phyloP scores from a whole-genome alignment of 345 rosid species.

The Corchorus capsularis region DNA sequence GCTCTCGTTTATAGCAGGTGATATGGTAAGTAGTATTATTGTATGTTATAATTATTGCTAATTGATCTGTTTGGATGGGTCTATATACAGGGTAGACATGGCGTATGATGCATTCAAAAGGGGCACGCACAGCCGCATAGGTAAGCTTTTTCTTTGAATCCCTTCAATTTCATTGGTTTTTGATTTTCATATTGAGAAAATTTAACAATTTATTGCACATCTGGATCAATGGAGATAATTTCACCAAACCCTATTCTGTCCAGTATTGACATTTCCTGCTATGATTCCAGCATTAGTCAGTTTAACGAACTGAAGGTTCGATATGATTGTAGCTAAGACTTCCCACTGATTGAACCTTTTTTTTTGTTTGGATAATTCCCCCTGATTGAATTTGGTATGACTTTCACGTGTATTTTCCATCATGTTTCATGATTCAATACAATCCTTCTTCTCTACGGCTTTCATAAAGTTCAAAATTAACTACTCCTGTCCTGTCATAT shows the following conservation, averaged over 20 bases:
- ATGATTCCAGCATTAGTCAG: constrained; percentile 77
- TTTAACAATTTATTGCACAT: neutral
- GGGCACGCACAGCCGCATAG: too few species aligned
- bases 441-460: too few species aligned
- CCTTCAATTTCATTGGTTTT: neutral
- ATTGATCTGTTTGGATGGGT: constrained; percentile 22
- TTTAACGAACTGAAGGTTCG: constrained; percentile 89
- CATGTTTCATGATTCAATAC: neutral
- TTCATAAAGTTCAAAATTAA: too few species aligned
- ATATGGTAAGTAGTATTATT: too few species aligned
- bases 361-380: too few species aligned
- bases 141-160: constrained; percentile 49
- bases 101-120: constrained; percentile 81
- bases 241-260: neutral
- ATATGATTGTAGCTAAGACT: constrained; percentile 79
- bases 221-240: neutral
- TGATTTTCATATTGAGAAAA: neutral
- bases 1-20: too few species aligned
- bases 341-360: constrained; percentile 75
- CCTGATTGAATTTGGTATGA: too few species aligned
- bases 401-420: constrained; percentile 22
- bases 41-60: constrained; percentile 6
- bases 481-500: neutral
- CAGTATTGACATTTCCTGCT: constrained; percentile 90
- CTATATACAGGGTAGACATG: constrained; percentile 82